phyloP scores from a whole-genome alignment of 495 filamentous ascomycete species.

The Parathielavia appendiculata region DNA sequence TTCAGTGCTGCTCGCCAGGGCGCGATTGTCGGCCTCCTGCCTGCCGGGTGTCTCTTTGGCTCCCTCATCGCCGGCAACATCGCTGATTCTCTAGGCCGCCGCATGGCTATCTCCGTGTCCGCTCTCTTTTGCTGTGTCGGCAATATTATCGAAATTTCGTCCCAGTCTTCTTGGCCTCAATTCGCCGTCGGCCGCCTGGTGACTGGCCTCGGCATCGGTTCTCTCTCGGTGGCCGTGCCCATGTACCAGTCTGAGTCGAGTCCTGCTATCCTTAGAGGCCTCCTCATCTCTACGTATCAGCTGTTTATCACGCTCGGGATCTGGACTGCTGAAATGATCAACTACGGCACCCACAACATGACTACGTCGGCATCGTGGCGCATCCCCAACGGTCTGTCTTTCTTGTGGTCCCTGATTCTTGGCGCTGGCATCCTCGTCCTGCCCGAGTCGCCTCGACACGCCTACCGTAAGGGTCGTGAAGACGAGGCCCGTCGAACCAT shows the following conservation, averaged over 20 bases:
- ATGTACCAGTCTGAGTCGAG: constrained; percentile 71
- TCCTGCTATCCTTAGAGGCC: constrained; percentile 60
- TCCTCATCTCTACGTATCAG: constrained; percentile 70
- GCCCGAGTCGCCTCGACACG: constrained; percentile 66
- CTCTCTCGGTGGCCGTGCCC: constrained; percentile 64
- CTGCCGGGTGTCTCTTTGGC: constrained; percentile 64
- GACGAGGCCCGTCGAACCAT: constrained; percentile 67
- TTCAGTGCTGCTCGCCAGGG: constrained; percentile 50
- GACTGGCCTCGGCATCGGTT: constrained; percentile 65
- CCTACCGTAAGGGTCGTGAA: constrained; percentile 58
- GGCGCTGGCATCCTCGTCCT: constrained; percentile 64
- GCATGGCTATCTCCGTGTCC: constrained; percentile 49
- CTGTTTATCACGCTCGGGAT: constrained; percentile 85
- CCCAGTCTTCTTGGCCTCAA: constrained; percentile 46
- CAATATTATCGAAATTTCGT: constrained; percentile 61
- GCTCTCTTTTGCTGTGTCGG: constrained; percentile 63
- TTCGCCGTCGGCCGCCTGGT: constrained; percentile 53
- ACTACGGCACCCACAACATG: constrained; percentile 62
- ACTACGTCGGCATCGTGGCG: constrained; percentile 60
- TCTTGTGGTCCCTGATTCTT: constrained; percentile 70
- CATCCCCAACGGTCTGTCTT: constrained; percentile 75
- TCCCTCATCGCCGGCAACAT: constrained; percentile 59
- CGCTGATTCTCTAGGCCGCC: constrained; percentile 43
- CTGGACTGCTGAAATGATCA: constrained; percentile 75
- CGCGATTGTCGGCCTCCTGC: constrained; percentile 53